A percentile compares a stretch with the other conserved stretches of the same genome.
phyloP scores from a whole-genome alignment of 805 yeast genomes.

The Saturnispora bothae region DNA sequence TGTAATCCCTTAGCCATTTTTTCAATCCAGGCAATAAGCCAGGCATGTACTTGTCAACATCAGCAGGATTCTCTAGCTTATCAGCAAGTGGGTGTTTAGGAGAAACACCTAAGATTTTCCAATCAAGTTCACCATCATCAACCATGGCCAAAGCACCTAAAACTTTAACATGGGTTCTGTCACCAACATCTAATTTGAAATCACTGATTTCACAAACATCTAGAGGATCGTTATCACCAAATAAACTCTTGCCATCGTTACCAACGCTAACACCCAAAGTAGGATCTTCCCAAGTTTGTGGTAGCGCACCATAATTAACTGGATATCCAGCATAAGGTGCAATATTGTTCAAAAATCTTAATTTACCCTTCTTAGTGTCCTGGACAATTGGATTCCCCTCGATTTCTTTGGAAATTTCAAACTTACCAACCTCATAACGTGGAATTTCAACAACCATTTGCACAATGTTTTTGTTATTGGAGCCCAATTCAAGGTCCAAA shows the following conservation, averaged over 20 bases:
- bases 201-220: slow-evolving; percentile 74
- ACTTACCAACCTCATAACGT: slow-evolving; percentile 74
- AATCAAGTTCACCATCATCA: slow-evolving; percentile 94
- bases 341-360: slow-evolving; percentile 66
- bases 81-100: slow-evolving; percentile 54
- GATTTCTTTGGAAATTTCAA: slow-evolving; percentile 54
- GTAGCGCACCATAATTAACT: slow-evolving; percentile 81
- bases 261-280: slow-evolving; percentile 30
- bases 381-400: slow-evolving; percentile 71
- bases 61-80: slow-evolving; percentile 51
- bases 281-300: slow-evolving; percentile 98
- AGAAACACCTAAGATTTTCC: slow-evolving; percentile 77
- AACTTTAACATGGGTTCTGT: slow-evolving; percentile 53
- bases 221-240: slow-evolving; percentile 91
- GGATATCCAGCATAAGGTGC: slow-evolving; percentile 81
- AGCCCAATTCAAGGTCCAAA: slow-evolving; percentile 44
- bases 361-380: slow-evolving; percentile 58
- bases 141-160: slow-evolving; percentile 70
- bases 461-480: slow-evolving; percentile 32
- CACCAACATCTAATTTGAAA: slow-evolving; percentile 33
- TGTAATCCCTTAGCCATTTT: slow-evolving; percentile 77
- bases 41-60: slow-evolving; percentile 59
- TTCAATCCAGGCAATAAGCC: slow-evolving; percentile 59
- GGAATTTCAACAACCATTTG: slow-evolving; percentile 71
- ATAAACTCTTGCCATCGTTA: slow-evolving; percentile 18